Base-by-base conservation (phyloP, 805 yeast species). In the Maudiozyma serrabonitensis region DNA sequence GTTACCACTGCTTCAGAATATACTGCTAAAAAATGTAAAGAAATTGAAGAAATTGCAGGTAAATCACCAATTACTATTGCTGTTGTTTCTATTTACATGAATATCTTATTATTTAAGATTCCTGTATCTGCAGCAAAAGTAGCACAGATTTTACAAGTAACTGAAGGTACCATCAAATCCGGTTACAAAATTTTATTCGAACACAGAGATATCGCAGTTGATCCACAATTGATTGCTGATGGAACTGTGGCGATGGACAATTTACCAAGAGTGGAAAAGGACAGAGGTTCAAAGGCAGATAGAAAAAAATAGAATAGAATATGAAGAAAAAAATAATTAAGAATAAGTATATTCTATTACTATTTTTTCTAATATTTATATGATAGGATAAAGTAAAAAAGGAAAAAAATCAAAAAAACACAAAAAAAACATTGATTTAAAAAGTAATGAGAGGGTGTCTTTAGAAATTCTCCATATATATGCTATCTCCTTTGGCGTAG, bases 1-100 rank as follows among this genome's bases (percentile, higher is more conserved):
- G 83, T 90, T 43, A 83, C 96, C 19, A 87, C 88, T 54, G 91
- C 95, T 9, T 95, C 98, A 2, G 97, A 91, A 67, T 79, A 84
- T 60, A 88, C 93, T 57, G 96, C 97, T 2, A 81, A 88, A 63
- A 77, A 84, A 56, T 88, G 95, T 61, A 86, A 87, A 62, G 95
- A 87, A 54, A 83, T 84, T 53, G 96, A 97, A 49, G 95, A 91
- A 38, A 75, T 93, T 61, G 97, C 95, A 16, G 98, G 99, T 59
- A 79, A 96, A 57, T 87, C 96, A 3, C 99, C 99, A 28, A 90
- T 90, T 48, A 91, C 99, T 37, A 88, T 93, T 62, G 97, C 98
- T 0, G 98, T 98, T 7, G 95, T 97, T 1, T 95, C 93, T 5
- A 91, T 93, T 45, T 93, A 91, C 69, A 83, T 93, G 86, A 87